phyloP scores from a whole-genome alignment of 2,329 filamentous ascomycete species.

The Penicillium occitanis region DNA sequence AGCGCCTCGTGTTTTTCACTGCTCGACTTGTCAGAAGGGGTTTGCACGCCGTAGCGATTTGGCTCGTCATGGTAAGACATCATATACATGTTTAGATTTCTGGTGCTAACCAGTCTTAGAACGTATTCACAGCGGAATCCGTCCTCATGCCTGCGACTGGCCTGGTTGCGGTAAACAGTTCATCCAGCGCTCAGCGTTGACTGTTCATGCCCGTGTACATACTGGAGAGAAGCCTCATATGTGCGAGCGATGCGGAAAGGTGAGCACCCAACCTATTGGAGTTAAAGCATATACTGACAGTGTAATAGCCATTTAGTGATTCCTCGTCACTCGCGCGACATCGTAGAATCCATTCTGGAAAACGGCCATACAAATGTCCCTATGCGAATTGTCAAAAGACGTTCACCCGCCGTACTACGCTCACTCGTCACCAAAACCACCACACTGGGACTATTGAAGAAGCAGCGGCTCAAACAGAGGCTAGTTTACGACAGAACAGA shows the following conservation, averaged over 20 bases:
- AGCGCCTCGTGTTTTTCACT: slow-evolving; percentile 76
- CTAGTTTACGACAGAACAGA: slow-evolving; percentile 66
- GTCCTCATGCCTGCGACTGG: slow-evolving; percentile 90
- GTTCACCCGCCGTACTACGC: slow-evolving; percentile 89
- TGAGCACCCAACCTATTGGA: slow-evolving; percentile 45
- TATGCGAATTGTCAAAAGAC: slow-evolving; percentile 98
- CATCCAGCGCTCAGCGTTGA: slow-evolving; percentile 92
- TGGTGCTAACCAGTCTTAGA: slow-evolving; percentile 55
- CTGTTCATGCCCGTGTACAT: slow-evolving; percentile 91
- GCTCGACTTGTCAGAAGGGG: slow-evolving; percentile 83
- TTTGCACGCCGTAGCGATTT: slow-evolving; percentile 94
- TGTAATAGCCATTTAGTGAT: slow-evolving; percentile 81
- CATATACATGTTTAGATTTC: too few relatives aligned
- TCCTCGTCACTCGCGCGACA: slow-evolving; percentile 92
- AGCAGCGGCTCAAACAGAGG: slow-evolving; percentile 82
- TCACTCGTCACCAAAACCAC: slow-evolving; percentile 93
- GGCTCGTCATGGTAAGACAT: slow-evolving; percentile 75
- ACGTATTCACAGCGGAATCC: slow-evolving; percentile 87
- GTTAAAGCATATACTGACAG: not conserved
- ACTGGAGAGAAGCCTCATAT: slow-evolving; percentile 98
- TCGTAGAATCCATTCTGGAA: slow-evolving; percentile 91
- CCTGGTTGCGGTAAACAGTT: slow-evolving; percentile 91
- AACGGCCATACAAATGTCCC: slow-evolving; percentile 94
- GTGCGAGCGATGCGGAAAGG: slow-evolving; percentile 96
- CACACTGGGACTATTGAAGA: slow-evolving; percentile 95